Base-by-base conservation (phyloP, 2,329 filamentous ascomycete species). In the Pseudogymnoascus sp. region DNA sequence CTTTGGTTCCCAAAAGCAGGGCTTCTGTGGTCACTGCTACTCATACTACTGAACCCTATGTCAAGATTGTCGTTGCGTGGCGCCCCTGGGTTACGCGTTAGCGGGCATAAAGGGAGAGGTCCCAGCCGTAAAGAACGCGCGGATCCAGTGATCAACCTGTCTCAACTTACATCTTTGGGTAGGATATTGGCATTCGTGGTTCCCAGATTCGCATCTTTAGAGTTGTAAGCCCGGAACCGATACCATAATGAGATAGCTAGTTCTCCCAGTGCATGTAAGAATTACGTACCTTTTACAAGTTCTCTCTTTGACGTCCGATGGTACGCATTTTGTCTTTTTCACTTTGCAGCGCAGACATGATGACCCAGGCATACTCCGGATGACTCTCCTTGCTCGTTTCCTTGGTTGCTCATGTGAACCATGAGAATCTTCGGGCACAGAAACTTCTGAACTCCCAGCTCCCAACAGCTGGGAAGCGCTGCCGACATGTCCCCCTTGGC, bases 301-400 rank as follows among this genome's bases (percentile, higher is more conserved):
- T 57, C n/a, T 34, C 29, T 57, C 51, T 14, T 14, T 57, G 29
- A 34, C 4, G n/a, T 34, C n/a, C 16, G 51, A 57, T 34, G 29
- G 51, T 57, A 34, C 51, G 16, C 51, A 57, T 21, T 57, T 57
- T 21, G 51, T 57, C 51, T 57, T 57, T 34, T 57, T 57, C n/a
- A 34, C 51, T 57, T 57, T 57, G 14, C 51, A 57, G 51, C 51
- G 51, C 23, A 34, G 51, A 34, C 51, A 57, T 57, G 51, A 57
- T 14, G 51, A 57, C 11, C 51, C 51, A 57, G 29, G 29, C 51
- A 34, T 21, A 57, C 29, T 57, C 29, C 29, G 51, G 29, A 54
- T n/a, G 14, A 34, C 16, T 34, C 51, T 34, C 16, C 18, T 57
- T 18, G 51, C 29, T 57, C 51, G n/a, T 34, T 57, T 57, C 51